Conservation (phyloP, 2,329 filamentous ascomycete species). For the Cytospora chrysosperma region DNA sequence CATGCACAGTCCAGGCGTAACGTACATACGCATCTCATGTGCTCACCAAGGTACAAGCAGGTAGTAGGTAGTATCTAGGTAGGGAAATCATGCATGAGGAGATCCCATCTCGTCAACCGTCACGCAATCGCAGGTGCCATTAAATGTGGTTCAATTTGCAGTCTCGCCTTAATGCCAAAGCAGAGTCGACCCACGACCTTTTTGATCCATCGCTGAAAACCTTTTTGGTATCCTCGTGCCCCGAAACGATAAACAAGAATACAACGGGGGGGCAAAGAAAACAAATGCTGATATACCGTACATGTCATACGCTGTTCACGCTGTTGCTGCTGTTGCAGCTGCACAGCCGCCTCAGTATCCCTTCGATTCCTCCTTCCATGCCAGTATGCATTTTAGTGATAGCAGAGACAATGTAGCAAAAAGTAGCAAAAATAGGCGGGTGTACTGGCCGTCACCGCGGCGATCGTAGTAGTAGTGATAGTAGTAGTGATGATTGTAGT, state of each 20-base stretch:
- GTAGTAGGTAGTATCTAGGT: too few species aligned
- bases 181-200: neutral
- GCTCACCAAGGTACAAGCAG: too few species aligned
- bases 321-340: too few species aligned
- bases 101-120: too few species aligned
- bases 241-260: neutral
- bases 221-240: slow-evolving; percentile 10
- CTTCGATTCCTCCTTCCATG: neutral
- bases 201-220: neutral
- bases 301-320: too few species aligned
- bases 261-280: neutral
- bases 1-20: too few species aligned
- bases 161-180: neutral
- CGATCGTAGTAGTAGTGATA: too few species aligned
- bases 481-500: too few species aligned
- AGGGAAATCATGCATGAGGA: too few species aligned
- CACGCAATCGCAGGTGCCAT: neutral
- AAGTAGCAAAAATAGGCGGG: neutral
- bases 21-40: too few species aligned
- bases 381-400: neutral
- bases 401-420: too few species aligned
- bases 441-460: too few species aligned
- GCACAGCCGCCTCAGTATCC: slow-evolving; percentile 6
- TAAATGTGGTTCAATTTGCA: neutral
- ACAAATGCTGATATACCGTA: slow-evolving; percentile 11